phyloP scores from a whole-genome alignment of 495 filamentous ascomycete genomes.

The Rusavskia elegans region DNA sequence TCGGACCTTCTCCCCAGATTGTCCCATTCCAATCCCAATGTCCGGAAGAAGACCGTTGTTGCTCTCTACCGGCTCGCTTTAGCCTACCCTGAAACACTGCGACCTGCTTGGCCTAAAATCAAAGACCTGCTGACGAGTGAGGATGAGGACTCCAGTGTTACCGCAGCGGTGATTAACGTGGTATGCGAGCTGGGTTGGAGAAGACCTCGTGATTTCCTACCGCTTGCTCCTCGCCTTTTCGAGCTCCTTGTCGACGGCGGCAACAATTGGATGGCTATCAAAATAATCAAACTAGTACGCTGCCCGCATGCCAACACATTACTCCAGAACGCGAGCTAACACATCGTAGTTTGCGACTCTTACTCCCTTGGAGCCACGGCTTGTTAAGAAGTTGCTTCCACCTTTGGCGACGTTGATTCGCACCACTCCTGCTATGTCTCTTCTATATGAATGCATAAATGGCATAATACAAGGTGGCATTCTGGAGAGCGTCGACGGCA shows the following conservation, averaged over 20 bases:
- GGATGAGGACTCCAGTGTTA: constrained; percentile 80
- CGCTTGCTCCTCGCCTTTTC: constrained; percentile 80
- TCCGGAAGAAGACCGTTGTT: constrained; percentile 90
- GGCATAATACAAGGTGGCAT: constrained; percentile 96
- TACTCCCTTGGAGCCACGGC: constrained; percentile 78
- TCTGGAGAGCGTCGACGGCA: constrained; percentile 58
- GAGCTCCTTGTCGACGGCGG: constrained; percentile 80
- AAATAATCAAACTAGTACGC: constrained; percentile 81
- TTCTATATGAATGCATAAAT: constrained; percentile 96
- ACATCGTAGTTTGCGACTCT: constrained; percentile 73
- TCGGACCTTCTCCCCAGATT: constrained; percentile 75
- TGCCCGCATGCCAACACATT: neutral
- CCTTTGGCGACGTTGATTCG: constrained; percentile 84
- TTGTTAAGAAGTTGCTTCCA: constrained; percentile 87
- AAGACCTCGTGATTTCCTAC: constrained; percentile 82
- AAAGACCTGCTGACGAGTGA: constrained; percentile 88
- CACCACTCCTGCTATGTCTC: constrained; percentile 88
- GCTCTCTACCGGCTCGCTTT: constrained; percentile 83
- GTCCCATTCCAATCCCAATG: constrained; percentile 61
- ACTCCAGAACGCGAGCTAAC: neutral
- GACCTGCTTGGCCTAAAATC: constrained; percentile 89
- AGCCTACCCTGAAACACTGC: constrained; percentile 85
- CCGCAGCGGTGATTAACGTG: constrained; percentile 88
- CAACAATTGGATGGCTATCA: constrained; percentile 99
- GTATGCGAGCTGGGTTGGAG: constrained; percentile 93